phyloP scores from a whole-genome alignment of 768 basidiomycete genomes.

The Hydnomerulius pinastri region DNA sequence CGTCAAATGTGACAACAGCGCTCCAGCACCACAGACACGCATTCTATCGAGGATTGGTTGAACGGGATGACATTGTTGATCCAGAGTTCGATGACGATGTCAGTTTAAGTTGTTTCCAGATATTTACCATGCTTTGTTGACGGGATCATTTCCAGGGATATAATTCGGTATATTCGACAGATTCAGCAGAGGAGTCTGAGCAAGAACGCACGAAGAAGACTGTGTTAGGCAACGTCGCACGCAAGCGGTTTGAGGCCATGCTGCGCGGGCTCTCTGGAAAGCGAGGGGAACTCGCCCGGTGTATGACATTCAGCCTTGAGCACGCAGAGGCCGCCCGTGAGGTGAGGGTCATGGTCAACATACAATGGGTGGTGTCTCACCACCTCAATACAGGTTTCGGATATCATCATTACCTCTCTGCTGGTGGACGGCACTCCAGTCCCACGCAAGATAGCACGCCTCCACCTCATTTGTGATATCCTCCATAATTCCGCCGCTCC shows the following conservation, averaged over 20 bases:
- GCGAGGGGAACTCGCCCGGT: constrained; percentile 87
- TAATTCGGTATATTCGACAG: constrained; percentile 87
- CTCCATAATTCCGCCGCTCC: constrained; percentile 95
- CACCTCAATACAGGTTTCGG: constrained; percentile 62
- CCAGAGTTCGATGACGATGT: constrained; percentile 85
- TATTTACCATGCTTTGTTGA: constrained; percentile 6
- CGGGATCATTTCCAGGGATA: constrained; percentile 59
- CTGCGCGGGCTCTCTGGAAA: constrained; percentile 83
- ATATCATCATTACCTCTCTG: constrained; percentile 87
- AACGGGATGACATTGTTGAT: constrained; percentile 52
- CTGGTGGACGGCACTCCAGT: constrained; percentile 91
- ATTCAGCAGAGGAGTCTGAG: constrained; percentile 94
- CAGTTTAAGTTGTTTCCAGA: constrained; percentile 16
- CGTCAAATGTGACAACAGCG: constrained; percentile 1
- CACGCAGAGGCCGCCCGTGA: constrained; percentile 96
- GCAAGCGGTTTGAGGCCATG: constrained; percentile 88
- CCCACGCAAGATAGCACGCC: constrained; percentile 94
- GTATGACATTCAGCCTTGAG: constrained; percentile 97
- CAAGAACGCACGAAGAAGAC: constrained; percentile 79
- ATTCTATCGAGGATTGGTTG: constrained; percentile 69
- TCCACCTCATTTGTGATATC: constrained; percentile 96
- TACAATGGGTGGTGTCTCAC: constrained; percentile 2
- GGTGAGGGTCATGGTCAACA: constrained; percentile 42
- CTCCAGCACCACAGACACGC: constrained; percentile 69
- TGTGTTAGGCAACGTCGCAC: constrained; percentile 74